Percentiles rank a stretch among this genome's conserved stretches.
These are phyloP conservation scores for Meira nashicola DNA, from an alignment of 1,284 basidiomycete species.

Conservation along the genomic window DNA sequence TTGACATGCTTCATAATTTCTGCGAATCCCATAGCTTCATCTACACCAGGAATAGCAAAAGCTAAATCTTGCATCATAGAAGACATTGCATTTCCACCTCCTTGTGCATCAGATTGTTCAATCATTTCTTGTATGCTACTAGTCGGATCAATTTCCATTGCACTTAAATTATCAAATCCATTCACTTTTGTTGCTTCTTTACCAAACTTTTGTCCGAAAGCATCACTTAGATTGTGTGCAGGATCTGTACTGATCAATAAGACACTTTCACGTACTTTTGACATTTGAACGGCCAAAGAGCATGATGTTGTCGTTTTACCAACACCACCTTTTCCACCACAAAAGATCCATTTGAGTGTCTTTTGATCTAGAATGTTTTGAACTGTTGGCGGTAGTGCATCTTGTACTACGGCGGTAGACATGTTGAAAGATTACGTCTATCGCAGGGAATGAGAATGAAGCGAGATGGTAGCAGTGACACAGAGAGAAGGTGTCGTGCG, in stretches of 20 bases:
- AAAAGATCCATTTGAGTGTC: constrained; percentile 52
- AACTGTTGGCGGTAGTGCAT: constrained; percentile 29
- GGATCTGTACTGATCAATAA: constrained; percentile 77
- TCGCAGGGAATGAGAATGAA: neutral
- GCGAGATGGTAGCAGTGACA: neutral
- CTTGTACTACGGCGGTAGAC: constrained; percentile 7
- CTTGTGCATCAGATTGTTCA: constrained; percentile 82
- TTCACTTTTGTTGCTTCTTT: constrained; percentile 99
- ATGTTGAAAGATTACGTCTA: no score
- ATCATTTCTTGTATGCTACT: constrained; percentile 98
- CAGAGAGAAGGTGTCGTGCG: neutral
- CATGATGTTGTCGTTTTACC: constrained; percentile 52
- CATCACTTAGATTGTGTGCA: constrained; percentile 96
- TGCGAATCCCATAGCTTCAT: constrained; percentile 99
- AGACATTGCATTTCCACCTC: constrained; percentile 69
- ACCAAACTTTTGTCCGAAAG: constrained; percentile 97
- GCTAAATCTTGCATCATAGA: constrained; percentile 99
- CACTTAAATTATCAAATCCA: constrained; percentile 90
- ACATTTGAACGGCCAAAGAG: constrained; percentile 48
- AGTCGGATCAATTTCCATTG: constrained; percentile 99
- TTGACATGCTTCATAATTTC: constrained; percentile 99
- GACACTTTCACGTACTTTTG: constrained; percentile 46
- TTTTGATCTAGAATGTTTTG: constrained; percentile 51
- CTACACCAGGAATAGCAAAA: constrained; percentile 97
- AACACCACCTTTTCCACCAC: constrained; percentile 52